These are phyloP conservation scores for Juglanconis sp. DNA, from an alignment of 2,329 filamentous ascomycete genomes.

Conservation along the genomic window DNA sequence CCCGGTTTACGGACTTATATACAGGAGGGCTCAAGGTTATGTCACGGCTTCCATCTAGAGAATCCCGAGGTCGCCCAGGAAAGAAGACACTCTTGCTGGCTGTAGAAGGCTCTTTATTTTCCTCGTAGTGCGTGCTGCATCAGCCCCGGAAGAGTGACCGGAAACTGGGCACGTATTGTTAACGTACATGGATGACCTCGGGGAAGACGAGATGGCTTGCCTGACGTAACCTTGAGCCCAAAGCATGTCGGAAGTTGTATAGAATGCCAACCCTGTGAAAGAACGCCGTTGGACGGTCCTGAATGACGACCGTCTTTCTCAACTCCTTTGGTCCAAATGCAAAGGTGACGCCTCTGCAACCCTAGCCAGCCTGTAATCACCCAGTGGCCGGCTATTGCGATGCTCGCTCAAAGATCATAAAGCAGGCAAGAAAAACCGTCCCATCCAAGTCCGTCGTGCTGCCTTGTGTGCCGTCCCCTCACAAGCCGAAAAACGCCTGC, in stretches of 20 bases:
- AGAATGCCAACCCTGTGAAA: slow-evolving; percentile 16
- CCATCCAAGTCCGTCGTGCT: slow-evolving; percentile 17
- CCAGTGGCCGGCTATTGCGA: slow-evolving; percentile 19
- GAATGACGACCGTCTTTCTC: slow-evolving; percentile 21
- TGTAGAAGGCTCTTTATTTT: slow-evolving; percentile 19
- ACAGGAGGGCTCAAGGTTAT: slow-evolving; percentile 31
- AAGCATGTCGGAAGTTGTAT: slow-evolving; percentile 29
- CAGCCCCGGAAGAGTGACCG: slow-evolving; percentile 46
- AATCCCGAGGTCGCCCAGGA: slow-evolving; percentile 8
- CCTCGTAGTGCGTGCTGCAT: slow-evolving; percentile 40
- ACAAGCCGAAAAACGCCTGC: slow-evolving; percentile 17
- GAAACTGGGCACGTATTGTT: slow-evolving; percentile 42
- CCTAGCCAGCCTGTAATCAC: slow-evolving; percentile 15
- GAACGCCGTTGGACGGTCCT: slow-evolving; percentile 16
- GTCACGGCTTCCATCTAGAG: slow-evolving; percentile 19
- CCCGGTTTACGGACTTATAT: slow-evolving; percentile 33
- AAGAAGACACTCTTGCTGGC: slow-evolving; percentile 13
- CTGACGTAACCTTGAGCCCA: slow-evolving; percentile 47
- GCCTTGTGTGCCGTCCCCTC: slow-evolving; percentile 17
- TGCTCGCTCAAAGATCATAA: slow-evolving; percentile 23
- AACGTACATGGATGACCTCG: slow-evolving; percentile 61
- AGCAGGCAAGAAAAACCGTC: slow-evolving; percentile 14
- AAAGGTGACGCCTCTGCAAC: slow-evolving; percentile 23
- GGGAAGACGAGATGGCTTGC: slow-evolving; percentile 71
- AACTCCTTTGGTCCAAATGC: slow-evolving; percentile 27